Evolutionary conservation across 257 asterid species (phyloP), one percentile per base, ranked within the genome.

Genomic region (Penstemon eatonii): DNA sequence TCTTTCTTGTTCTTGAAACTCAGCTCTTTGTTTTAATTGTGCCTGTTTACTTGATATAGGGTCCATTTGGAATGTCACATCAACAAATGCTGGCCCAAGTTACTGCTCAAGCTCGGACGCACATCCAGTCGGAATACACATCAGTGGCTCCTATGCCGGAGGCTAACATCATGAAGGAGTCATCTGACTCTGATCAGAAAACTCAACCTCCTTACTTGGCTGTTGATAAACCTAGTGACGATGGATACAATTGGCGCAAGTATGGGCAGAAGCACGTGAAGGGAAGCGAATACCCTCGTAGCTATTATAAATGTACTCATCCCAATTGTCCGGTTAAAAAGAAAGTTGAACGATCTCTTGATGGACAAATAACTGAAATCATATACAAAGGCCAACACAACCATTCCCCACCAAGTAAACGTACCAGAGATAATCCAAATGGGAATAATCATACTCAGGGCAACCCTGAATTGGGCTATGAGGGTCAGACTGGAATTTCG

Each of bases 341-440:
- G 87, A 85, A 86, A 74, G 86, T 88, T 33, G 92, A 85, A 69
- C 80, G 88, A 11, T 78, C 90, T 59, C 85, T 79, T 5, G 84
- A 83, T 55, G 95, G 92, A 41, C 92, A 85, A 59, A 84, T 88
- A 46, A 85, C 87, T 6, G 92, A 88, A 73, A 88, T 88, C 70
- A 84, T 85, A 65, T 88, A 88, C 60, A 84, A 83, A 75, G 96
- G 97, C 46, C 96, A 86, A 66, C 97, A 91, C 78, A 86, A 78
- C 80, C 97, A 88, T 75, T 77, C 80, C 19, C 85, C 75, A 12
- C 81, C 86, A 44, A 72, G 69, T 63, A 92, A 79, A 75, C 90
- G 89, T 15, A 44, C 83, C 19, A 86, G 70, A 61, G 93, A 84
- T 64, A 47, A 25, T 25, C 33, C 2, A 25, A 25, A 25, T 25